Evolutionary conservation across 2,329 filamentous ascomycete genomes (phyloP).

Genomic region (Trichoderma pleuroti): DNA sequence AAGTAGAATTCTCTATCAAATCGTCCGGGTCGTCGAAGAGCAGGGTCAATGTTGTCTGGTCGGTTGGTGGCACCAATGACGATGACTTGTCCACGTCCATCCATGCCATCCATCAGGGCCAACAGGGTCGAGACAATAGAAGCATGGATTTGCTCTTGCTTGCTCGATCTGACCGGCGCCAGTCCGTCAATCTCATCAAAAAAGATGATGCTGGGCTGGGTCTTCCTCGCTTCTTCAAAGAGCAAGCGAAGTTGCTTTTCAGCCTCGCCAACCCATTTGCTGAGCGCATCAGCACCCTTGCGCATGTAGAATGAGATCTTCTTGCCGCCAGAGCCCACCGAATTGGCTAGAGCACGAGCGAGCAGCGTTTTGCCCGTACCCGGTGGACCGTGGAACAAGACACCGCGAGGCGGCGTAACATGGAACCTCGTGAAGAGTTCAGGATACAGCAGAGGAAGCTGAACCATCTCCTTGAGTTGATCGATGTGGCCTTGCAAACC

Average conservation of each 20-base stretch:
- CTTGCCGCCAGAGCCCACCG: slow-evolving; percentile 79
- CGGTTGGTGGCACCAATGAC: slow-evolving; percentile 98
- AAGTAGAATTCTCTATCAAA: slow-evolving; percentile 99
- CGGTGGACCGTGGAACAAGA: slow-evolving; percentile 93
- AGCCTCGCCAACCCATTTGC: slow-evolving; percentile 98
- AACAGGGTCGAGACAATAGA: slow-evolving; percentile 95
- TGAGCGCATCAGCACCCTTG: slow-evolving; percentile 94
- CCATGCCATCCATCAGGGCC: slow-evolving; percentile 96
- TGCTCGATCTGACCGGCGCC: slow-evolving; percentile 92
- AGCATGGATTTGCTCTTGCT: slow-evolving; percentile 97
- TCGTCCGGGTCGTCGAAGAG: slow-evolving; percentile 86
- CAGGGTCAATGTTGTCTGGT: slow-evolving; percentile 93
- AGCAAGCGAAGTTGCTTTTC: slow-evolving; percentile 90
- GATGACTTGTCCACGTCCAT: slow-evolving; percentile 95
- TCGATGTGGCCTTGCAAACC: slow-evolving; percentile 92
- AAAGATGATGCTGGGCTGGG: slow-evolving; percentile 98
- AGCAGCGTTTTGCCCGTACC: slow-evolving; percentile 98
- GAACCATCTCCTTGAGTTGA: slow-evolving; percentile 98
- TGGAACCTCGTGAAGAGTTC: slow-evolving; percentile 90
- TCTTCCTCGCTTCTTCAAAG: slow-evolving; percentile 93
- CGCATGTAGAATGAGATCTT: slow-evolving; percentile 99
- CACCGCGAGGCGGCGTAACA: slow-evolving; percentile 89
- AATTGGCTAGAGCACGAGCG: slow-evolving; percentile 86
- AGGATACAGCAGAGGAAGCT: slow-evolving; percentile 87
- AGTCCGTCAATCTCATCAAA: slow-evolving; percentile 98